Evolutionary conservation across 1,139 yeast genomes (phyloP), one percentile per base, ranked within the genome.

Genomic region (Nakaseomyces bracarensis): DNA sequence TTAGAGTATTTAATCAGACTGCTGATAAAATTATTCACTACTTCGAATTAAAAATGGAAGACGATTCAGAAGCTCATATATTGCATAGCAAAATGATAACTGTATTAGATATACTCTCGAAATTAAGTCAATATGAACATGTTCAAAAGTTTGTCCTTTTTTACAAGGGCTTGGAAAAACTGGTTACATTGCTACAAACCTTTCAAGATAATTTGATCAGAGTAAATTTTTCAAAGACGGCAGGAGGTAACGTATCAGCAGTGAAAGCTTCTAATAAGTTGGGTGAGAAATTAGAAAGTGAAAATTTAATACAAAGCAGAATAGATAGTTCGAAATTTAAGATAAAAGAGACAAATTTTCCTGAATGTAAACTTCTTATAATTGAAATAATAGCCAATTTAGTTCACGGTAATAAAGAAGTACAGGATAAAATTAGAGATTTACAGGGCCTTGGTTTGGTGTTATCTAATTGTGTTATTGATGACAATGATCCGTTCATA

Each of bases 401-500:
- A 41, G 68, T 73, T 0, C 72, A 71, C 47, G 68, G 71, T 2
- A 72, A 78, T 40, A 66, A 63, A 41, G 67, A 66, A 3, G 71
- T 75, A 2, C 96, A 89, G 57, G 91, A 89, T 46, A 58, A 65
- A 38, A 69, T 84, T 20, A 69, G 96, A 37, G 72, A 72, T 29
- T 54, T 69, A 1, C 85, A 82, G 41, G 95, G 89, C 0, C 61
- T 91, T 8, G 82, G 78, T 43, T 62, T 85, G 16, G 70, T 89
- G 0, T 66, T 91, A 20, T 83, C 93, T 2, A 83, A 80, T 51
- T 87, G 96, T 64, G 74, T 82, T 31, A 79, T 91, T 38, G 98
- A 91, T 60, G 81, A 79, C 40, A 78, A 82, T 55, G 93, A 91
- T 54, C 97, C 97, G 0, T 87, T 72, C 55, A 81, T 91, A 46